phyloP scores from a whole-genome alignment of 805 yeast genomes.

The Lachancea nothofagi region DNA sequence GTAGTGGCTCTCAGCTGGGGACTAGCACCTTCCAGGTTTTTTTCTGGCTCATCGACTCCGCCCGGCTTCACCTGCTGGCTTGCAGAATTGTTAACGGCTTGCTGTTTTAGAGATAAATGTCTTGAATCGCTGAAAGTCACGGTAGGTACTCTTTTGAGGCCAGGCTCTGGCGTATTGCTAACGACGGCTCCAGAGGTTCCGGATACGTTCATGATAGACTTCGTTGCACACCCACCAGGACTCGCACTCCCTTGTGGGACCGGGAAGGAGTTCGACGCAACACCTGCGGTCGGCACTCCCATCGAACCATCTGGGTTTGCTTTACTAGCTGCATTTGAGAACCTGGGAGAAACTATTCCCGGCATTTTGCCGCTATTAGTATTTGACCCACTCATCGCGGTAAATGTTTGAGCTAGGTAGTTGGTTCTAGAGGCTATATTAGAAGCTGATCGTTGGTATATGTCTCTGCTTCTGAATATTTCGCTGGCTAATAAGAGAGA shows the following conservation, averaged over 20 bases:
- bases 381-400: conserved; percentile 10
- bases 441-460: too few species aligned
- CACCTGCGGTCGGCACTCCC: conserved; percentile 7
- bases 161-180: conserved; percentile 31
- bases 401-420: too few species aligned
- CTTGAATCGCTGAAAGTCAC: conserved; percentile 30
- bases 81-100: conserved; percentile 12
- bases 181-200: conserved; percentile 34
- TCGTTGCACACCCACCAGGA: conserved; percentile 25
- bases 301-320: conserved; percentile 21
- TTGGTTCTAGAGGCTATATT: too few species aligned
- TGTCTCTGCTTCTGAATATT: too few species aligned
- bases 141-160: conserved; percentile 29
- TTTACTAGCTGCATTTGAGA: conserved; percentile 16
- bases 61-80: conserved; percentile 7
- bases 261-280: too few species aligned
- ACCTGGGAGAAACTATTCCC: conserved; percentile 18
- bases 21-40: conserved; percentile 4
- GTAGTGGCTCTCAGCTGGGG: conserved; percentile 6
- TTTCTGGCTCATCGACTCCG: conserved; percentile 3
- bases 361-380: conserved; percentile 14
- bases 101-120: conserved; percentile 15
- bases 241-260: conserved; percentile 19
- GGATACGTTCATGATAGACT: conserved; percentile 32
- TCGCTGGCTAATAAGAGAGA: too few species aligned